Evolutionary conservation across 2,329 filamentous ascomycete genomes (phyloP).

Genomic region (Nemania sp.): DNA sequence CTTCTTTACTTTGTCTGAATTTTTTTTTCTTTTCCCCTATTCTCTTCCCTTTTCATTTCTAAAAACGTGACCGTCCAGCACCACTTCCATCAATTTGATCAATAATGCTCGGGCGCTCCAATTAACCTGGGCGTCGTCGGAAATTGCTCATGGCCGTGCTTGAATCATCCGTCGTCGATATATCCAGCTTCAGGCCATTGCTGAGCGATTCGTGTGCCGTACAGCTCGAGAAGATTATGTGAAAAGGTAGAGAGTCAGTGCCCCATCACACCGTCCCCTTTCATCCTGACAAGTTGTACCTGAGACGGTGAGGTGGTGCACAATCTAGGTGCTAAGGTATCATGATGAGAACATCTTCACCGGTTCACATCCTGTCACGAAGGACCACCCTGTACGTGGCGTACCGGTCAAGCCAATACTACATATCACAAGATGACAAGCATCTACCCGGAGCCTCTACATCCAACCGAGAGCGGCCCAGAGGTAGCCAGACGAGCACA

Average conservation of each 20-base stretch:
- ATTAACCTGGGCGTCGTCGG: neutral
- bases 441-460: conserved; percentile 4
- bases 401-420: conserved; percentile 19
- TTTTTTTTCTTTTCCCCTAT: neutral
- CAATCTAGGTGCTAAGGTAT: neutral
- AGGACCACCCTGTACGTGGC: conserved; percentile 23
- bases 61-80: neutral
- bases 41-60: neutral
- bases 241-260: neutral
- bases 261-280: neutral
- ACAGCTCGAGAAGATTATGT: neutral
- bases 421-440: conserved; percentile 1
- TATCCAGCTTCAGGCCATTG: neutral
- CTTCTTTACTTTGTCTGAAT: neutral
- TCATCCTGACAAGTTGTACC: neutral
- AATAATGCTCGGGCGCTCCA: neutral
- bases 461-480: neutral
- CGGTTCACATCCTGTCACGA: conserved; percentile 16
- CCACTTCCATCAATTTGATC: neutral
- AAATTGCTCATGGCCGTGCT: neutral
- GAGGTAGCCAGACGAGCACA: neutral
- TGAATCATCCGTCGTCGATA: neutral
- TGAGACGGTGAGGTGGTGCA: neutral
- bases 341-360: neutral
- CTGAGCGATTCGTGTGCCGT: neutral